phyloP scores from a whole-genome alignment of 805 yeast species.

The Yarrowia alimentaria region DNA sequence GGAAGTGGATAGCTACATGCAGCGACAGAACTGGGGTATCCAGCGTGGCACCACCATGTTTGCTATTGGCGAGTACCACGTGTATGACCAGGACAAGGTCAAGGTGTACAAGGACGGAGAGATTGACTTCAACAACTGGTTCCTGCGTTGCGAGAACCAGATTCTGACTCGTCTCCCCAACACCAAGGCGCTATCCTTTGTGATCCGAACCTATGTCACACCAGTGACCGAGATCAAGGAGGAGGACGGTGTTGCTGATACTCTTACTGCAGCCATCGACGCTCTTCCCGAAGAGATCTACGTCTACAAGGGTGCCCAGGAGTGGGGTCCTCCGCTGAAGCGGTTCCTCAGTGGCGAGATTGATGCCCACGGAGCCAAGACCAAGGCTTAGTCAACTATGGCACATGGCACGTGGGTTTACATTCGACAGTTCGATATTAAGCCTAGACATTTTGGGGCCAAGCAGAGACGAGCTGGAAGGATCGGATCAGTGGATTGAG shows the following conservation, averaged over 20 bases:
- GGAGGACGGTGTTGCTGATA: slow-evolving; percentile 48
- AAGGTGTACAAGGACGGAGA: slow-evolving; percentile 40
- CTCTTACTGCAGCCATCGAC: slow-evolving; percentile 60
- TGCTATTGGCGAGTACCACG: slow-evolving; percentile 48
- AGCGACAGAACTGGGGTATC: slow-evolving; percentile 67
- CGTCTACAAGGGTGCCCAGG: slow-evolving; percentile 58
- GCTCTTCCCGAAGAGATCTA: slow-evolving; percentile 60
- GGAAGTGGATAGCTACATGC: slow-evolving; percentile 54
- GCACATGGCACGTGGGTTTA: no score
- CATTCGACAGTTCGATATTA: no score
- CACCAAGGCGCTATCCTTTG: slow-evolving; percentile 49
- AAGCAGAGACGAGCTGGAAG: no score
- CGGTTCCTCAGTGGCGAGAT: background rate
- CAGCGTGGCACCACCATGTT: slow-evolving; percentile 58
- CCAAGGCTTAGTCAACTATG: no score
- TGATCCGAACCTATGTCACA: slow-evolving; percentile 57
- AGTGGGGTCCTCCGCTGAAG: slow-evolving; percentile 67
- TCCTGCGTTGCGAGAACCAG: slow-evolving; percentile 61
- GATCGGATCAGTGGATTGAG: no score
- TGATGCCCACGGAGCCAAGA: background rate
- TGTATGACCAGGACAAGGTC: slow-evolving; percentile 42
- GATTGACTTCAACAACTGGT: slow-evolving; percentile 49
- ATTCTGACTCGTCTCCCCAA: slow-evolving; percentile 52
- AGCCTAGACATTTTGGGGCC: no score
- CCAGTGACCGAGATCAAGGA: slow-evolving; percentile 50